Evolutionary conservation across 2,329 filamentous ascomycete genomes (phyloP).

Genomic region (Dendryphion nanum): DNA sequence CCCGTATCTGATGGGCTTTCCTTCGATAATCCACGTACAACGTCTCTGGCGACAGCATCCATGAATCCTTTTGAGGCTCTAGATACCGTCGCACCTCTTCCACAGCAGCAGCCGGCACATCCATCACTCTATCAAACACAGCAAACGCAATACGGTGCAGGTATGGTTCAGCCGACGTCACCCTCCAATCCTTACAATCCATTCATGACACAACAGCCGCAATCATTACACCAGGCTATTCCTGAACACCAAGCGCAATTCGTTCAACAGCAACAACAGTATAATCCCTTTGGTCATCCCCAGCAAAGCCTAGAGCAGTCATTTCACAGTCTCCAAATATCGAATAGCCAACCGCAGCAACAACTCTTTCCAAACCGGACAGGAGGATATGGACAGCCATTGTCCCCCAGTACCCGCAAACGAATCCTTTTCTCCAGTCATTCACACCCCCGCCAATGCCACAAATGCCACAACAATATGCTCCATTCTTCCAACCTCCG

Average conservation of each 20-base stretch:
- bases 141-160: conserved; percentile 21
- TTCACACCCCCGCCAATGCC: conserved; percentile 43
- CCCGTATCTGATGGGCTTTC: conserved; percentile 49
- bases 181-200: conserved; percentile 62
- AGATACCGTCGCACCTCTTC: conserved; percentile 29
- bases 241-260: conserved; percentile 26
- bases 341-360: conserved; percentile 41
- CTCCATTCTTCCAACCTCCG: conserved; percentile 38
- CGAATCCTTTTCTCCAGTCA: conserved; percentile 42
- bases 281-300: conserved; percentile 21
- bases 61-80: conserved; percentile 47
- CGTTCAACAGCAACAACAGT: conserved; percentile 19
- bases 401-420: conserved; percentile 32
- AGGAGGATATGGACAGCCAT: conserved; percentile 54
- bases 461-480: conserved; percentile 40
- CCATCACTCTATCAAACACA: conserved; percentile 30
- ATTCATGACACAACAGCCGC: conserved; percentile 53
- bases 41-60: conserved; percentile 21
- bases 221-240: conserved; percentile 17
- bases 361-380: conserved; percentile 74
- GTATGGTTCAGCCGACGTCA: conserved; percentile 23
- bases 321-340: conserved; percentile 73
- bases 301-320: conserved; percentile 59
- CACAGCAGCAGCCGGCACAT: conserved; percentile 27
- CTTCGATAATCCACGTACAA: conserved; percentile 39